A percentile compares a stretch with the other conserved stretches of the same genome.
phyloP scores from a whole-genome alignment of 495 filamentous ascomycete species.

The Trichoderma reesei region DNA sequence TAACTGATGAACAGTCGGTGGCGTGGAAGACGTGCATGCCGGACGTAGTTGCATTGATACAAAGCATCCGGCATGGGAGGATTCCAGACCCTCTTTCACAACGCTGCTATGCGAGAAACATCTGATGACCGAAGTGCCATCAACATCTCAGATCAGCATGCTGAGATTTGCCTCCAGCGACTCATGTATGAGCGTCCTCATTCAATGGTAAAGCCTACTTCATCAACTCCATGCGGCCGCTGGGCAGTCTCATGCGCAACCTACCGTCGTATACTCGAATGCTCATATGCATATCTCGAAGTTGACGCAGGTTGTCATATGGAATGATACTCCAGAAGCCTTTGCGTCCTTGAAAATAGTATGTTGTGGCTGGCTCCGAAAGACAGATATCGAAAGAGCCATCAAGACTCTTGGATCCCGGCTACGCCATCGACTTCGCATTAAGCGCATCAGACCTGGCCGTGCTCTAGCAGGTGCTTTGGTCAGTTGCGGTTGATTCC shows the following conservation, averaged over 20 bases:
- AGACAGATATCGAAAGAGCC: background rate
- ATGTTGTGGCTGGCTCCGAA: no score
- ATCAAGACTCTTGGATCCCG: background rate
- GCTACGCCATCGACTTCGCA: background rate
- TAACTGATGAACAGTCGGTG: background rate
- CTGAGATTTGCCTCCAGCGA: background rate
- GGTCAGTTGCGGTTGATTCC: background rate
- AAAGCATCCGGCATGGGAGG: no score
- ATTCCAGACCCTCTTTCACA: no score
- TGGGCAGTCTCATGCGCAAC: background rate
- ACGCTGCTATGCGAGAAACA: background rate
- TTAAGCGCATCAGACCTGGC: background rate
- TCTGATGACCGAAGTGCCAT: background rate
- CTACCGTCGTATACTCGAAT: no score
- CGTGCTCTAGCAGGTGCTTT: background rate
- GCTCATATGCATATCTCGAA: no score
- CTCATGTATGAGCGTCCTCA: background rate
- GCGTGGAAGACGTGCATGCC: background rate
- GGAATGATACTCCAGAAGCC: no score
- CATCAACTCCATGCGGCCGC: background rate
- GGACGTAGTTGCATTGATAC: no score
- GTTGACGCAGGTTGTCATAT: no score
- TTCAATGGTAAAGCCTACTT: background rate
- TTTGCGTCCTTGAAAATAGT: no score
- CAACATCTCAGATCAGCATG: background rate